A percentile compares a stretch with the other conserved stretches of the same genome.
Evolutionary conservation across 2,329 filamentous ascomycete species (phyloP).

Genomic region (Achaetomium macrosporum): DNA sequence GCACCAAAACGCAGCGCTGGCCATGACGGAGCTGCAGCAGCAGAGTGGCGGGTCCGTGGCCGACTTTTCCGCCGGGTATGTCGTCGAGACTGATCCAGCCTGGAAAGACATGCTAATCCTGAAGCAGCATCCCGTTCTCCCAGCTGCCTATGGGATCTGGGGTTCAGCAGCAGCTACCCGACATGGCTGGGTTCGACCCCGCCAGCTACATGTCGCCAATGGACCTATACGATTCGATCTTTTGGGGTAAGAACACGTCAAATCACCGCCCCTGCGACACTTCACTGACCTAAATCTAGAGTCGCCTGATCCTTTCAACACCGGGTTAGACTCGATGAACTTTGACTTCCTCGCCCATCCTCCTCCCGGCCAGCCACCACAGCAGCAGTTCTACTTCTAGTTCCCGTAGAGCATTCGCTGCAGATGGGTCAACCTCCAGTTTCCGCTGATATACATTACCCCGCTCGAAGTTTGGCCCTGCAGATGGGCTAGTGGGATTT

Average conservation of each 20-base stretch:
- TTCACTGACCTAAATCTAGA: constrained; percentile 34
- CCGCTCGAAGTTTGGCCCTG: too few relatives aligned
- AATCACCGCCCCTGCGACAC: constrained; percentile 11
- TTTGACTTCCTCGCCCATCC: constrained; percentile 57
- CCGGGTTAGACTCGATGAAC: constrained; percentile 50
- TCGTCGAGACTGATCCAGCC: constrained; percentile 9
- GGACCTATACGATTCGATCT: constrained; percentile 63
- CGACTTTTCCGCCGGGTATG: constrained; percentile 38
- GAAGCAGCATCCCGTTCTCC: constrained; percentile 16
- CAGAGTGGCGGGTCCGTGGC: constrained; percentile 49
- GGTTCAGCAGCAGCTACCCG: constrained; percentile 32
- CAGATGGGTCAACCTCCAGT: too few relatives aligned
- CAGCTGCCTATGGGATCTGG: constrained; percentile 5
- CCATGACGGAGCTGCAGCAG: constrained; percentile 62
- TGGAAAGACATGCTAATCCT: neutral
- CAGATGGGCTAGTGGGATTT: too few relatives aligned
- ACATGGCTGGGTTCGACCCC: constrained; percentile 47
- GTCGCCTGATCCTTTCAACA: constrained; percentile 55
- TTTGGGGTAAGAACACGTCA: constrained; percentile 51
- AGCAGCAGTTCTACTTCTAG: constrained; percentile 52
- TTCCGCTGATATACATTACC: too few relatives aligned
- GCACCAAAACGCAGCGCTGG: constrained; percentile 56
- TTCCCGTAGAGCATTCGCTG: too few relatives aligned
- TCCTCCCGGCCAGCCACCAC: constrained; percentile 50
- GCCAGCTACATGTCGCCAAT: constrained; percentile 58